Evolutionary conservation across 73 alveolate species (phyloP).

Genomic region (Paramecium biaurelia): DNA sequence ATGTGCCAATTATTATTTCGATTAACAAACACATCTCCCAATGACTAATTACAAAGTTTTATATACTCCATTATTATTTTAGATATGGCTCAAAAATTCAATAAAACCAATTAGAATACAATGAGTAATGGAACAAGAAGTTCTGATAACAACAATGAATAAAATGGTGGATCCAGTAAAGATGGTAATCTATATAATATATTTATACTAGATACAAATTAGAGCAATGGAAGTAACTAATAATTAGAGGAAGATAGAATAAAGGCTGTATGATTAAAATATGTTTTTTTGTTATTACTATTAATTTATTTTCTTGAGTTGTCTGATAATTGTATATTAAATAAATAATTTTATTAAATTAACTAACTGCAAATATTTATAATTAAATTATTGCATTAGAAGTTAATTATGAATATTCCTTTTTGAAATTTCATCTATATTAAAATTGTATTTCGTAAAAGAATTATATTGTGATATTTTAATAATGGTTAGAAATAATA

Average conservation of each 20-base stretch:
- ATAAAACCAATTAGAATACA: not conserved
- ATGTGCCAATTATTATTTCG: not conserved
- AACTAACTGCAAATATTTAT: no score
- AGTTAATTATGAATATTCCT: not conserved
- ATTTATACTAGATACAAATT: not conserved
- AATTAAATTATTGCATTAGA: no score
- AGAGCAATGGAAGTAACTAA: not conserved
- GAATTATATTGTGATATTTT: not conserved
- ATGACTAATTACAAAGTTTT: not conserved
- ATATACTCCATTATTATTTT: not conserved
- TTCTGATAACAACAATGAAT: not conserved
- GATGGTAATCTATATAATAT: not conserved
- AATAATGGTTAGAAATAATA: not conserved
- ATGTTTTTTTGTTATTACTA: not conserved
- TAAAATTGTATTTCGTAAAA: not conserved
- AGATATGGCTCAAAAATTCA: not conserved
- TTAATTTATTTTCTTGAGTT: not conserved
- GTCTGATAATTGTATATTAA: not conserved
- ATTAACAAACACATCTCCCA: not conserved
- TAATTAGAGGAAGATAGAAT: not conserved
- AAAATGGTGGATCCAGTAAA: not conserved
- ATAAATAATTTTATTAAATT: no score
- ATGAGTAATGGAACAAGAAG: not conserved
- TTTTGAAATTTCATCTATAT: not conserved
- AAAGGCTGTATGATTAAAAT: not conserved